Evolutionary conservation across 257 asterid genomes (phyloP).

Genomic region (Apocynum venetum): DNA sequence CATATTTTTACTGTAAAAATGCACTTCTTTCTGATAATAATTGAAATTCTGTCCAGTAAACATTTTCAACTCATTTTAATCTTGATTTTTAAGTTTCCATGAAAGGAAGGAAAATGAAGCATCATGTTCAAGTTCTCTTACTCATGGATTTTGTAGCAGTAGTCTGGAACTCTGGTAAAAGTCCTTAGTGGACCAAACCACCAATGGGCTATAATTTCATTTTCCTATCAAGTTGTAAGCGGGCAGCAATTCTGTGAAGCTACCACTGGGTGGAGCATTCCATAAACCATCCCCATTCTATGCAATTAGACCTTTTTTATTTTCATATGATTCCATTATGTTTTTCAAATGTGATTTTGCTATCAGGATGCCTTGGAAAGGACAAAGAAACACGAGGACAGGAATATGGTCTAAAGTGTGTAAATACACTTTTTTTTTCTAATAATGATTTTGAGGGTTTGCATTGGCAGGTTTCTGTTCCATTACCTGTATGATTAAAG

Average conservation of each 20-base stretch:
- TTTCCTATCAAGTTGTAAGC: no score
- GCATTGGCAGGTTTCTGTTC: conserved; percentile 66
- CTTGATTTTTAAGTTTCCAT: not conserved
- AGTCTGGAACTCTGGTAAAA: not conserved
- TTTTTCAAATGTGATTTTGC: not conserved
- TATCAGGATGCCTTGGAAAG: not conserved
- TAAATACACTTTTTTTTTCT: not conserved
- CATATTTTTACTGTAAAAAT: not conserved
- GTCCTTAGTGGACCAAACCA: not conserved
- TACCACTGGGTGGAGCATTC: not conserved
- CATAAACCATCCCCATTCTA: not conserved
- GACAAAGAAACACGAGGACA: not conserved
- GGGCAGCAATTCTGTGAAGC: not conserved
- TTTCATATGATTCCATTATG: not conserved
- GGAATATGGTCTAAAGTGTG: not conserved
- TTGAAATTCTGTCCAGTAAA: not conserved
- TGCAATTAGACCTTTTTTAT: not conserved
- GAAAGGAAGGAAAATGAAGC: not conserved
- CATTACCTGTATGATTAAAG: conserved; percentile 50
- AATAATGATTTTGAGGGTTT: not conserved
- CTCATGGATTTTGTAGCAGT: not conserved
- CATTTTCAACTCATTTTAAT: not conserved
- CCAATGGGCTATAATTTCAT: not conserved
- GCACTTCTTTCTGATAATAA: not conserved
- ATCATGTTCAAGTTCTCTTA: not conserved